Evolutionary conservation across 2,329 filamentous ascomycete genomes (phyloP).

Genomic region (Phoma sp.): DNA sequence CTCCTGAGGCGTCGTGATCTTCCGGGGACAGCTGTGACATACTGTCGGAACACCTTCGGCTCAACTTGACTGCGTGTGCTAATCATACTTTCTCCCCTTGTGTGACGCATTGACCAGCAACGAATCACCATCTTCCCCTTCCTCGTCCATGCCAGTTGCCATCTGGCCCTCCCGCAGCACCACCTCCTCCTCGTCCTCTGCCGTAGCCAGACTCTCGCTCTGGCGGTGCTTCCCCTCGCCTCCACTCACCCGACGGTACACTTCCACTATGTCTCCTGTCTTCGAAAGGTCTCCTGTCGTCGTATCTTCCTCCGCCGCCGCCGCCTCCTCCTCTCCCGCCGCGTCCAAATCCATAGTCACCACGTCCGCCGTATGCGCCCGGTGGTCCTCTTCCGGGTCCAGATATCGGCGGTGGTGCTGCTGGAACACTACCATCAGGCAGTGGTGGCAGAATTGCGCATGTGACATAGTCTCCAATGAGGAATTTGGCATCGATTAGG

Average conservation of each 20-base stretch:
- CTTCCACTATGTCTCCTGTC: constrained; percentile 51
- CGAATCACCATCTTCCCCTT: constrained; percentile 39
- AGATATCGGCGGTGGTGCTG: constrained; percentile 58
- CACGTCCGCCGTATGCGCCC: constrained; percentile 41
- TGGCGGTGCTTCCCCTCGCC: constrained; percentile 68
- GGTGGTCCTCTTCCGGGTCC: constrained; percentile 39
- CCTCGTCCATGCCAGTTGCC: constrained; percentile 43
- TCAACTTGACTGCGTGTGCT: background rate
- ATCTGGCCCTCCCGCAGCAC: constrained; percentile 29
- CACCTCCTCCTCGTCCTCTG: constrained; percentile 44
- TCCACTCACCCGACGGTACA: constrained; percentile 68
- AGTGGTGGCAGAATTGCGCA: constrained; percentile 81
- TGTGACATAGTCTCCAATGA: constrained; percentile 87
- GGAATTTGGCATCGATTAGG: constrained; percentile 77
- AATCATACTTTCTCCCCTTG: background rate
- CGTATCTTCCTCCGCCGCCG: constrained; percentile 30
- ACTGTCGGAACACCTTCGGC: background rate
- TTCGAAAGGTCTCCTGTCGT: constrained; percentile 30
- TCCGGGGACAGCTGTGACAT: background rate
- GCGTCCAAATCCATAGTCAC: constrained; percentile 45
- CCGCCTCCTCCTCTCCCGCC: constrained; percentile 37
- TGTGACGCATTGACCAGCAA: background rate
- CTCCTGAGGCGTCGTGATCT: background rate
- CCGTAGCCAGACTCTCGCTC: constrained; percentile 49
- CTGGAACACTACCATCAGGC: constrained; percentile 74